A percentile compares a stretch with the other conserved stretches of the same genome.
phyloP scores from a whole-genome alignment of 2,329 filamentous ascomycete species.

The Colletotrichum brevisporum region DNA sequence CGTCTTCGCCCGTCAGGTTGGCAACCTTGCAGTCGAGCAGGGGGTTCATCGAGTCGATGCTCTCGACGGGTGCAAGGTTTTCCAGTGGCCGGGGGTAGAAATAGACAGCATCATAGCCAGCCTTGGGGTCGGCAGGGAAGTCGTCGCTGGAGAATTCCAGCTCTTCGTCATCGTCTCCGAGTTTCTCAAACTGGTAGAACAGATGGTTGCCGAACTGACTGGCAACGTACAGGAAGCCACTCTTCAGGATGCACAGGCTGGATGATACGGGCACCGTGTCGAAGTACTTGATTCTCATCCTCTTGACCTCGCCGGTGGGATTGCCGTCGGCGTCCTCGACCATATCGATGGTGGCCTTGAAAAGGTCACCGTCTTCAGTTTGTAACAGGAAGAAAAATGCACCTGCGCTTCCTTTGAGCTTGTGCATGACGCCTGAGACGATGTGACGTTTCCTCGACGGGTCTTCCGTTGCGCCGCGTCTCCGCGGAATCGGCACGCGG shows the following conservation, averaged over 20 bases:
- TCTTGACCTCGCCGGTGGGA: slow-evolving; percentile 83
- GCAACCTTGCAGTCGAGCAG: slow-evolving; percentile 92
- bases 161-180: slow-evolving; percentile 95
- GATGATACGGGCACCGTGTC: slow-evolving; percentile 93
- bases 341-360: slow-evolving; percentile 96
- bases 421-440: slow-evolving; percentile 95
- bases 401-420: slow-evolving; percentile 83
- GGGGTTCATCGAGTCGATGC: slow-evolving; percentile 90
- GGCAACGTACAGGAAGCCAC: slow-evolving; percentile 93
- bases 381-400: slow-evolving; percentile 98
- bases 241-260: slow-evolving; percentile 92
- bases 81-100: slow-evolving; percentile 86
- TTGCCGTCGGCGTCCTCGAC: slow-evolving; percentile 84
- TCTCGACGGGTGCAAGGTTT: slow-evolving; percentile 88
- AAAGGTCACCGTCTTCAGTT: slow-evolving; percentile 97
- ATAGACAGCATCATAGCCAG: slow-evolving; percentile 82
- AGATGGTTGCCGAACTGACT: slow-evolving; percentile 94
- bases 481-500: slow-evolving; percentile 88
- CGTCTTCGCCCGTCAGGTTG: slow-evolving; percentile 92
- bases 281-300: slow-evolving; percentile 96
- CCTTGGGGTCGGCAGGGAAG: slow-evolving; percentile 81
- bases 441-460: slow-evolving; percentile 91
- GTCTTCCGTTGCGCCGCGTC: slow-evolving; percentile 90
- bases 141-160: slow-evolving; percentile 87
- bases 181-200: slow-evolving; percentile 97